Evolutionary conservation across 2,329 filamentous ascomycete species (phyloP).

Genomic region (Lecanicillium sp.): DNA sequence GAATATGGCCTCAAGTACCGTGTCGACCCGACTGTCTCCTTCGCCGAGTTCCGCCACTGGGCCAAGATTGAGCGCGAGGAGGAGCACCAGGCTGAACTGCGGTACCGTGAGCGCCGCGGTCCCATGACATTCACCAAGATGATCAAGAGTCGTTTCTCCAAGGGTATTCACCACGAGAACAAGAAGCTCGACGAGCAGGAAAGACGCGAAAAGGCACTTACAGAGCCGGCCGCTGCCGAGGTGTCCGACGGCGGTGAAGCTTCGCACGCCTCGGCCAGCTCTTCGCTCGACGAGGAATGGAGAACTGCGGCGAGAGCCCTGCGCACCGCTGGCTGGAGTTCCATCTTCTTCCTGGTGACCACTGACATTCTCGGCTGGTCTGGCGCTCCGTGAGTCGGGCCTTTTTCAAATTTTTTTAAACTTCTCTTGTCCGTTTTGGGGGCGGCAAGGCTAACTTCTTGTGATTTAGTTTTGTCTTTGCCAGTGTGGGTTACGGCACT

Average conservation of each 20-base stretch:
- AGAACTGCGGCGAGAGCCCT: conserved; percentile 37
- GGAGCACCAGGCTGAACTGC: conserved; percentile 17
- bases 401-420: neutral
- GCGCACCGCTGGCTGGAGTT: conserved; percentile 40
- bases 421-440: too few species aligned
- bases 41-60: conserved; percentile 21
- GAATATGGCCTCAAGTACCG: conserved; percentile 6
- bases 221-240: neutral
- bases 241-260: neutral
- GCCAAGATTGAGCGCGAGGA: conserved; percentile 18
- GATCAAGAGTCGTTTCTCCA: conserved; percentile 17
- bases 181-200: conserved; percentile 3
- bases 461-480: conserved; percentile 14
- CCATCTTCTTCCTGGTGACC: conserved; percentile 43
- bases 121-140: conserved; percentile 15
- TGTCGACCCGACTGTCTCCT: conserved; percentile 14
- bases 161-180: conserved; percentile 15
- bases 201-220: neutral
- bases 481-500: conserved; percentile 35
- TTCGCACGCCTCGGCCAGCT: conserved; percentile 15
- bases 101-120: conserved; percentile 14
- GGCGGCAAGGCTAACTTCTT: neutral
- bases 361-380: conserved; percentile 42
- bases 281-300: conserved; percentile 32
- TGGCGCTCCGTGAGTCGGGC: conserved; percentile 26